These are phyloP conservation scores for Sanghuangporus baumii DNA, from an alignment of 1,284 basidiomycete species.

Conservation along the genomic window DNA sequence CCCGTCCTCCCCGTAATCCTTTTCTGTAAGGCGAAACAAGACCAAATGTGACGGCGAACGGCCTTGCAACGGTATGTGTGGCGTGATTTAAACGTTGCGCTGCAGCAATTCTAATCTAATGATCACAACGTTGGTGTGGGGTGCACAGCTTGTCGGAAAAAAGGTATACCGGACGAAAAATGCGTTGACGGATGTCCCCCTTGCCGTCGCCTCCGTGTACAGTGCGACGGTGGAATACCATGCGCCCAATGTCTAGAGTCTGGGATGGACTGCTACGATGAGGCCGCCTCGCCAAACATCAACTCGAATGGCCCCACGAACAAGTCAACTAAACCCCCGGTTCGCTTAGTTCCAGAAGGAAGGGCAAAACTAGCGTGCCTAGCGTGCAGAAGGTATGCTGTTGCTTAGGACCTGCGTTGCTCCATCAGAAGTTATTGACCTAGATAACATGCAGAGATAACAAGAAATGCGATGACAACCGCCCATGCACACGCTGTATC, in stretches of 20 bases:
- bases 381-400: conserved; percentile 39
- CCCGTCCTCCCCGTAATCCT: background rate
- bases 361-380: conserved; percentile 51
- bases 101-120: background rate
- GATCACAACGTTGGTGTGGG: background rate
- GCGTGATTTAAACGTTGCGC: too few species aligned
- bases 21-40: conserved; percentile 44
- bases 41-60: conserved; percentile 46
- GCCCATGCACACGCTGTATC: conserved; percentile 52
- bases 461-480: conserved; percentile 57
- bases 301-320: conserved; percentile 22
- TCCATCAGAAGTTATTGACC: background rate
- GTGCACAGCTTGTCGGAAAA: conserved; percentile 44
- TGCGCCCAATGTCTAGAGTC: conserved; percentile 44
- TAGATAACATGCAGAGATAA: conserved; percentile 33
- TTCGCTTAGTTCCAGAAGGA: conserved; percentile 30
- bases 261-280: conserved; percentile 39
- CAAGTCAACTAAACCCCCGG: background rate
- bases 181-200: conserved; percentile 50
- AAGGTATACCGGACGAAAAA: conserved; percentile 36
- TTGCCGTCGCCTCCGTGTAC: conserved; percentile 45
- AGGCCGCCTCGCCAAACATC: background rate
- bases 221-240: conserved; percentile 53
- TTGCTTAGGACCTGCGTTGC: background rate
- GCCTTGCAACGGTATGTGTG: conserved; percentile 31